Percentiles rank a stretch among this genome's conserved stretches.
These are phyloP conservation scores for Telfairia occidentalis DNA, from an alignment of 331 rosid species.

Conservation along the genomic window DNA sequence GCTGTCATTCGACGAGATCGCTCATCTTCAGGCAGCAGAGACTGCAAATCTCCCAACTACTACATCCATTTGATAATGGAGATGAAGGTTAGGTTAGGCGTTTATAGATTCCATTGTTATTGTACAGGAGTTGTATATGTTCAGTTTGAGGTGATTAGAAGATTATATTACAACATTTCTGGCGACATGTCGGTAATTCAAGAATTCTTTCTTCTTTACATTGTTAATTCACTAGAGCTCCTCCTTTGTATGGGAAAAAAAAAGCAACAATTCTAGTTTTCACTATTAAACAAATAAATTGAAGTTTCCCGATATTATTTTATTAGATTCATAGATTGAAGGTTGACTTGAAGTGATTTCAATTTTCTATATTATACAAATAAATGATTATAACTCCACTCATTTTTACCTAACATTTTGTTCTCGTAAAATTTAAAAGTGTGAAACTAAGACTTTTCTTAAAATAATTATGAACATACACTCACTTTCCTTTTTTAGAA, in stretches of 20 bases:
- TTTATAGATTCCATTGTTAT: neutral
- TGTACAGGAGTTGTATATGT: constrained; percentile 3
- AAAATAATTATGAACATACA: too few relatives aligned
- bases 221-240: neutral
- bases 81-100: neutral
- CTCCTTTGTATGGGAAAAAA: neutral
- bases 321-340: neutral
- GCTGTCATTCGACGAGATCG: neutral
- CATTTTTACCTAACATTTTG: too few relatives aligned
- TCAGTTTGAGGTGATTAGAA: constrained; percentile 2
- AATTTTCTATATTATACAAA: too few relatives aligned
- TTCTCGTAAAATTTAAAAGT: too few relatives aligned
- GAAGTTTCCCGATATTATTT: too few relatives aligned
- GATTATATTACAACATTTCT: neutral
- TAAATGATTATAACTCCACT: too few relatives aligned
- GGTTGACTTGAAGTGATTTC: too few relatives aligned
- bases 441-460: too few relatives aligned
- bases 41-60: neutral
- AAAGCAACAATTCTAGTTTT: neutral
- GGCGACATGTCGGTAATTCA: neutral
- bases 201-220: neutral
- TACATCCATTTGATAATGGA: neutral
- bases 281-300: neutral
- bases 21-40: neutral
- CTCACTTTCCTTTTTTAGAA: too few relatives aligned